Conservation (phyloP, 768 basidiomycete species). For the Serendipita indica region DNA sequence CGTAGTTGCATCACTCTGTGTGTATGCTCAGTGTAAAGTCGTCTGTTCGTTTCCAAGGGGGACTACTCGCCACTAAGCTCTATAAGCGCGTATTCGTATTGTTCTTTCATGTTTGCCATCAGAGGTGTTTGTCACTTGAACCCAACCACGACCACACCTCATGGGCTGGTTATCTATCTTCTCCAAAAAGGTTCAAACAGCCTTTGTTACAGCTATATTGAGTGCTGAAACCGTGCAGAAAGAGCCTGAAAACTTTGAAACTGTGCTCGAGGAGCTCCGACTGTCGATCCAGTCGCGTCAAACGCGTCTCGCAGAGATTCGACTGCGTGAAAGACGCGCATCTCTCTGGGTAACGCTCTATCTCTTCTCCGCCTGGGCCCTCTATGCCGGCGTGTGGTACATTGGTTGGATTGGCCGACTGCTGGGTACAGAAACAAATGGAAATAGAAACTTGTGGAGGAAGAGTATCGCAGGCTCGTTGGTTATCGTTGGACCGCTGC, state of each 20-base stretch:
- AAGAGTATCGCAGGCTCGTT: conserved; percentile 28
- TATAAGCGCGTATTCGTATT: too few species aligned
- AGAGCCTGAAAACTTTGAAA: conserved; percentile 62
- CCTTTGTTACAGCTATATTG: background rate
- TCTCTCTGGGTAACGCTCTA: conserved; percentile 67
- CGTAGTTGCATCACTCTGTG: too few species aligned
- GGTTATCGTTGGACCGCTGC: conserved; percentile 57
- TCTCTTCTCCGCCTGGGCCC: conserved; percentile 56
- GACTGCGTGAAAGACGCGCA: conserved; percentile 67
- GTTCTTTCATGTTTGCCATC: too few species aligned
- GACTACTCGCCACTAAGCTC: too few species aligned
- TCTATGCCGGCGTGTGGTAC: conserved; percentile 65
- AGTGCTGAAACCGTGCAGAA: conserved; percentile 24
- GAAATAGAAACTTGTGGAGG: conserved; percentile 31
- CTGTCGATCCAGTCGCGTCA: conserved; percentile 59
- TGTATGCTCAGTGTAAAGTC: too few species aligned
- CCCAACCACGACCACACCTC: too few species aligned
- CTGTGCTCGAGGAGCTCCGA: conserved; percentile 50
- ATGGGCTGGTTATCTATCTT: background rate
- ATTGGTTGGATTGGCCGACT: conserved; percentile 36
- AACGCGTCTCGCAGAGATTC: conserved; percentile 62
- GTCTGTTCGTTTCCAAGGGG: too few species aligned
- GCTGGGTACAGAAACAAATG: conserved; percentile 21
- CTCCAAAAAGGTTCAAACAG: background rate
- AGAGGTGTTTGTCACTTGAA: too few species aligned